A percentile compares a stretch with the other conserved stretches of the same genome.
Evolutionary conservation across 106 monocot genomes (phyloP).

Genomic region (Platanthera guangdongensis): DNA sequence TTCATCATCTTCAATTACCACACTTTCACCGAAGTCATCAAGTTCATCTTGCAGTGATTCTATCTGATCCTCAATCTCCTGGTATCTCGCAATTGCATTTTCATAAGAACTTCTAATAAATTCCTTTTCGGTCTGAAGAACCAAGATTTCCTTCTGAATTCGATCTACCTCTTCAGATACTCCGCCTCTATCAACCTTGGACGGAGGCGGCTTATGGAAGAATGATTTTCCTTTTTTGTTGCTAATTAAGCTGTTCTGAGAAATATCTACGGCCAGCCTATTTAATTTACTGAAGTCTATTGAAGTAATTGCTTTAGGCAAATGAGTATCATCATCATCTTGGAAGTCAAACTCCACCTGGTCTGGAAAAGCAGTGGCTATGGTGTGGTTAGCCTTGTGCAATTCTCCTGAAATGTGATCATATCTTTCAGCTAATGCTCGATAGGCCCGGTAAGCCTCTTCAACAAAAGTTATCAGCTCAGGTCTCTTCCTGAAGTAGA

Average conservation of each 20-base stretch:
- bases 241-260: slow-evolving; percentile 20
- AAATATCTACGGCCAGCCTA: slow-evolving; percentile 24
- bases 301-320: slow-evolving; percentile 36
- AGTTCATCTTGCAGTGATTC: slow-evolving; percentile 51
- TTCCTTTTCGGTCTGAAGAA: slow-evolving; percentile 65
- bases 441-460: slow-evolving; percentile 42
- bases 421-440: slow-evolving; percentile 42
- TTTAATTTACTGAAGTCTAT: slow-evolving; percentile 27
- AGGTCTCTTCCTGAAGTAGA: slow-evolving; percentile 48
- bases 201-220: slow-evolving; percentile 5
- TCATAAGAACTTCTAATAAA: slow-evolving; percentile 59
- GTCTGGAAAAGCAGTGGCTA: slow-evolving; percentile 52
- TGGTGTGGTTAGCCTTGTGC: slow-evolving; percentile 59
- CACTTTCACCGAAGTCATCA: slow-evolving; percentile 30
- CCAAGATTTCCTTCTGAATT: slow-evolving; percentile 48
- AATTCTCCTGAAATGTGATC: slow-evolving; percentile 47
- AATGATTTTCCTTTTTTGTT: slow-evolving; percentile 16
- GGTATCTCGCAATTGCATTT: slow-evolving; percentile 34
- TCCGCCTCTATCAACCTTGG: slow-evolving; percentile 23
- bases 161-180: slow-evolving; percentile 54
- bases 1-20: slow-evolving; percentile 43
- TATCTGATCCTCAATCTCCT: slow-evolving; percentile 48
- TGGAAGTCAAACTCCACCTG: slow-evolving; percentile 41
- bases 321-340: slow-evolving; percentile 38
- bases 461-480: slow-evolving; percentile 39